These are phyloP conservation scores for Leptoxyphium fumago DNA, from an alignment of 2,329 filamentous ascomycete genomes.

Conservation along the genomic window DNA sequence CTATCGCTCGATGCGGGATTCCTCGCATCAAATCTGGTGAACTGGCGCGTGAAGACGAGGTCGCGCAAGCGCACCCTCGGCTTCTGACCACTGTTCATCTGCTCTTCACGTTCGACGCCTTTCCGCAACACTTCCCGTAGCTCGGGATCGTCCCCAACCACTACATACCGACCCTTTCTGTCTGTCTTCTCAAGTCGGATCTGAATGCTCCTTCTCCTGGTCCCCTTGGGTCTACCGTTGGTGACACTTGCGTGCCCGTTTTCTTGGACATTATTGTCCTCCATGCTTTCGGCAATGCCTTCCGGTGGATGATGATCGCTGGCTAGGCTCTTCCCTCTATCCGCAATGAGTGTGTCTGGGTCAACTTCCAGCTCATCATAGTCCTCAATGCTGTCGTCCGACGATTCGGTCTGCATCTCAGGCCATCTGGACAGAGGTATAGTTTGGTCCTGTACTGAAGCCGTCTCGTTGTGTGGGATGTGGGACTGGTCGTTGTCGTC, in stretches of 20 bases:
- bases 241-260: constrained; percentile 5
- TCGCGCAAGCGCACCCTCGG: constrained; percentile 32
- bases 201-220: constrained; percentile 28
- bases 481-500: background rate
- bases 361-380: constrained; percentile 25
- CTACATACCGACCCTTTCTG: constrained; percentile 31
- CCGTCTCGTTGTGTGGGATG: too few relatives aligned
- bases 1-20: constrained; percentile 50
- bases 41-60: constrained; percentile 56
- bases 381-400: constrained; percentile 19
- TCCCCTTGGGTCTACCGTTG: constrained; percentile 1
- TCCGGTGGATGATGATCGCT: background rate
- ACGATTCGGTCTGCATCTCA: background rate
- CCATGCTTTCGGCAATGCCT: background rate
- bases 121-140: constrained; percentile 31
- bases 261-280: background rate
- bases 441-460: too few relatives aligned
- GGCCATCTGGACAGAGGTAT: too few relatives aligned
- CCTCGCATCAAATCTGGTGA: constrained; percentile 58
- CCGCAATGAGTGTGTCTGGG: constrained; percentile 22
- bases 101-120: constrained; percentile 28
- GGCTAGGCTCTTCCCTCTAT: constrained; percentile 17
- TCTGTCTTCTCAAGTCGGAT: constrained; percentile 32
- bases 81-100: constrained; percentile 19
- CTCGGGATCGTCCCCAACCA: constrained; percentile 36